Evolutionary conservation across 495 filamentous ascomycete species (phyloP).

Genomic region (Xylaria cubensis): DNA sequence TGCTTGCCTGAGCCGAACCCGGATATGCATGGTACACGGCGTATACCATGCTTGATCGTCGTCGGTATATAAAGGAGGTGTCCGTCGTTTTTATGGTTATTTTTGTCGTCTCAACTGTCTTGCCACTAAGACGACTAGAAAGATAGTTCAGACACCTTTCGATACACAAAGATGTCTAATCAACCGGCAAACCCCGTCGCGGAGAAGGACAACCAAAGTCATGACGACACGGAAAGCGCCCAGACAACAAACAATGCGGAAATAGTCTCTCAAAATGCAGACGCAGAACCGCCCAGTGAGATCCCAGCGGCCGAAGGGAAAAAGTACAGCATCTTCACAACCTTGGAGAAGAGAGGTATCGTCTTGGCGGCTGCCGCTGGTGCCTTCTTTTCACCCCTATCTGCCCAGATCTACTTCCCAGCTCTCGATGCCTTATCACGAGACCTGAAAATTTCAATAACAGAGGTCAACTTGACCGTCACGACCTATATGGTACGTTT

Average conservation of each 20-base stretch:
- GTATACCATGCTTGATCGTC: background rate
- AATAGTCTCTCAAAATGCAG: background rate
- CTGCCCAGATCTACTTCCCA: constrained; percentile 75
- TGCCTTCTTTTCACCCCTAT: constrained; percentile 74
- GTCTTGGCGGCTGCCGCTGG: constrained; percentile 65
- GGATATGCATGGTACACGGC: background rate
- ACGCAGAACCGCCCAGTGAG: constrained; percentile 35
- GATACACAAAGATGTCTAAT: constrained; percentile 4
- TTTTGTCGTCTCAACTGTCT: background rate
- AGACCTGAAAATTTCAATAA: constrained; percentile 59
- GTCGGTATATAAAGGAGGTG: constrained; percentile 1
- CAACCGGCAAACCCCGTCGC: background rate
- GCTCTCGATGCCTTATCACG: constrained; percentile 62
- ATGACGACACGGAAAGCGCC: background rate
- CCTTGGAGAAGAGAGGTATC: constrained; percentile 64
- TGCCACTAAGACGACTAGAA: background rate
- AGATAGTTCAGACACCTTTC: background rate
- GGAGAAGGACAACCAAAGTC: background rate
- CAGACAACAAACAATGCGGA: background rate
- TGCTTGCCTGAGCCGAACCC: background rate
- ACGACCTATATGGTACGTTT: constrained; percentile 60
- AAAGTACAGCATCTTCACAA: constrained; percentile 61
- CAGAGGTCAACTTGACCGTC: constrained; percentile 68
- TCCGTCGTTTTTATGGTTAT: background rate
- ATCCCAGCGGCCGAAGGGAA: constrained; percentile 21